Base-by-base conservation (phyloP, 2,329 filamentous ascomycete genomes). In the Waltergamsia citrina region DNA sequence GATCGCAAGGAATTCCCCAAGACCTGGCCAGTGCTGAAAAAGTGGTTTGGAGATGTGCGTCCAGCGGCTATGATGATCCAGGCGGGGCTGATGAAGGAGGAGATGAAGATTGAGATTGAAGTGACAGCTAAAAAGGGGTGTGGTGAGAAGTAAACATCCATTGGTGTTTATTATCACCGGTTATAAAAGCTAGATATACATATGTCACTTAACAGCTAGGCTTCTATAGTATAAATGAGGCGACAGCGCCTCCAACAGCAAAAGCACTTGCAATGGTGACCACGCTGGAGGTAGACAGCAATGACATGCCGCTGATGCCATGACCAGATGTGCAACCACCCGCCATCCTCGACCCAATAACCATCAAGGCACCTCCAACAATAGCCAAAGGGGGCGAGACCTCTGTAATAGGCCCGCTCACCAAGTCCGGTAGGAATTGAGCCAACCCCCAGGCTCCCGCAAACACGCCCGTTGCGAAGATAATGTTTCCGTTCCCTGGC, bases 261-360 rank as follows among this genome's bases (percentile, higher is more conserved):
- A 82, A 81, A 43, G 75, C 68, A 5, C 65, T 57, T 3, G 53
- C 66, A 17, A 81, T 73, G 0, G 74, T 78, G 10, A 82, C 51
- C 36, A 81, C 62, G 46, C 78, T 82, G 8, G 76, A 71, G 4
- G 70, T 54, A 0, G 71, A 76, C 33, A 82, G 57, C 39, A 77
- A 57, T n/a, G 72, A 70, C 47, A 82, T 65, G 0, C 79, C 79
- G 38, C 72, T 80, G 41, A 84, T 75, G 0, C 79, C 79, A 49
- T 84, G 79, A 0, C 79, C 78, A 5, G 74, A 78, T 0, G 78
- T 80, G 42, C 79, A 84, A 0, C 79, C 79, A 2, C 76, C 77
- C 0, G 72, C 78, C 35, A 81, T 47, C 32, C 77, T 66, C 2
- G 75, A 63, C 1, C 79, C 79, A 7, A 82, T 48, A 0, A 68